phyloP scores from a whole-genome alignment of 2,329 filamentous ascomycete genomes.

The Stemphylium beticola region DNA sequence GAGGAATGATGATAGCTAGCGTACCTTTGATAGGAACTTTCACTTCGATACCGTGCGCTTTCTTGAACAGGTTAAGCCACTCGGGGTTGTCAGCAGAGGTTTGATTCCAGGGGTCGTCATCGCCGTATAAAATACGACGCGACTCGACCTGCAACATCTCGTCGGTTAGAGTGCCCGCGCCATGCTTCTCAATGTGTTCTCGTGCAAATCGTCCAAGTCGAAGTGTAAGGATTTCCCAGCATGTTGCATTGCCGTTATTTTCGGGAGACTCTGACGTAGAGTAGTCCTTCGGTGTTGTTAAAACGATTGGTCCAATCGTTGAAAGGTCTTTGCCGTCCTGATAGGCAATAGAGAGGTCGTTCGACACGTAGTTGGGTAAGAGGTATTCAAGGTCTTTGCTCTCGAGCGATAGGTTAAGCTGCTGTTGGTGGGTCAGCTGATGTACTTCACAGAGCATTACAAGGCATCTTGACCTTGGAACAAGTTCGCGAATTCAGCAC shows the following conservation, averaged over 20 bases:
- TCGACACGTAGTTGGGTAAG: conserved; percentile 23
- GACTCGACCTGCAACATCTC: conserved; percentile 58
- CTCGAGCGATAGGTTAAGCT: conserved; percentile 20
- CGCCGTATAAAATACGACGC: conserved; percentile 56
- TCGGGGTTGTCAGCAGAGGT: conserved; percentile 51
- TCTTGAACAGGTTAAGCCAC: conserved; percentile 58
- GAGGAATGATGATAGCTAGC: too few species aligned
- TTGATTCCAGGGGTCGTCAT: conserved; percentile 58
- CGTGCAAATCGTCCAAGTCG: conserved; percentile 54
- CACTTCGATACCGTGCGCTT: conserved; percentile 52
- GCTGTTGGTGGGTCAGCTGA: conserved; percentile 25
- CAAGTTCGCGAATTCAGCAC: background rate
- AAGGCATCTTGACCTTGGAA: background rate
- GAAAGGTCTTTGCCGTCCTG: conserved; percentile 17
- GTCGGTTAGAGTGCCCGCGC: conserved; percentile 51
- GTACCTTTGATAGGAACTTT: conserved; percentile 16
- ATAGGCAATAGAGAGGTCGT: conserved; percentile 26
- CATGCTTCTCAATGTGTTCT: conserved; percentile 45
- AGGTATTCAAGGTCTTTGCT: conserved; percentile 36
- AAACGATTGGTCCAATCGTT: conserved; percentile 22
- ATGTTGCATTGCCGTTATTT: conserved; percentile 46
- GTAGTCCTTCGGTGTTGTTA: conserved; percentile 26
- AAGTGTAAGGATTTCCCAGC: conserved; percentile 59
- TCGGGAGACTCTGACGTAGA: conserved; percentile 12
- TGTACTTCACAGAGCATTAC: background rate